These are phyloP conservation scores for Pharus latifolius DNA, from an alignment of 176 grass and related monocot genomes.

Conservation along the genomic window DNA sequence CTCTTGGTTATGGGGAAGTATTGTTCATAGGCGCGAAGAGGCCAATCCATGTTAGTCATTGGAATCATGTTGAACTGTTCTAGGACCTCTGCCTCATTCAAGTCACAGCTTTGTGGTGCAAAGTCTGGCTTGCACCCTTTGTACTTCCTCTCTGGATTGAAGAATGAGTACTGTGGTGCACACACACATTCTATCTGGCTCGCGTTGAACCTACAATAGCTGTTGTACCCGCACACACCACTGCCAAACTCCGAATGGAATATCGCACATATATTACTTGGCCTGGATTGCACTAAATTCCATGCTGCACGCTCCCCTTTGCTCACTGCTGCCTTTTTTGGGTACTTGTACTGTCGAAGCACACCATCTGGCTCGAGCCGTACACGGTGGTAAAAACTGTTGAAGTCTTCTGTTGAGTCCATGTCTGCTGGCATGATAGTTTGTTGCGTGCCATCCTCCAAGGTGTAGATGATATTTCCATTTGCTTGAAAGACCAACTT, in stretches of 20 bases:
- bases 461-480: neutral
- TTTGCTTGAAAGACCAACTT: constrained; percentile 9
- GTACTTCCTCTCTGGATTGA: neutral
- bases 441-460: neutral
- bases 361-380: constrained; percentile 27
- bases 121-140: neutral
- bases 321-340: neutral
- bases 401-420: neutral
- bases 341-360: constrained; percentile 15
- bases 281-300: neutral
- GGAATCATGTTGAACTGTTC: neutral
- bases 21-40: neutral
- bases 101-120: neutral
- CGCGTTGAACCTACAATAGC: constrained; percentile 16
- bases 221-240: constrained; percentile 17
- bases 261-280: neutral
- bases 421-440: neutral
- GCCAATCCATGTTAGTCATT: neutral
- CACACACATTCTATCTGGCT: neutral
- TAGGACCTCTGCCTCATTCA: neutral
- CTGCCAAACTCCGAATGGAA: neutral
- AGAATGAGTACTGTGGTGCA: constrained; percentile 12
- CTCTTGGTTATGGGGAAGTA: neutral
- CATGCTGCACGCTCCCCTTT: neutral
- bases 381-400: constrained; percentile 10